These are phyloP conservation scores for Sporothrix schenckii DNA, from an alignment of 2,329 filamentous ascomycete genomes.

Conservation along the genomic window DNA sequence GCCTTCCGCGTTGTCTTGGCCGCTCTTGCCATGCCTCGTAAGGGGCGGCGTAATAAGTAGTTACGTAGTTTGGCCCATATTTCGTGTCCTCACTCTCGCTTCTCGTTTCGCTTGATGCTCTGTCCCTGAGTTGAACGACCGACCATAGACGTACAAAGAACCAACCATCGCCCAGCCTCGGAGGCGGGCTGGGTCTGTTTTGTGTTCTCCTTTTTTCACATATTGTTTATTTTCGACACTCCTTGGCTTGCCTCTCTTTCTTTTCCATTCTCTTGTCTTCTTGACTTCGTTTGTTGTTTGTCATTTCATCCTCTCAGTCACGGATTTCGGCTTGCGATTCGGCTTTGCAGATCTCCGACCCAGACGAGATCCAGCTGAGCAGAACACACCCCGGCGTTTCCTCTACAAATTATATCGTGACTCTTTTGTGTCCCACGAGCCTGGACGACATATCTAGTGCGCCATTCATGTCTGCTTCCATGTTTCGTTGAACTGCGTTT, in stretches of 20 bases:
- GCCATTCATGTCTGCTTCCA: neutral
- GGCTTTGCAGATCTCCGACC: constrained; percentile 8
- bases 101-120: neutral
- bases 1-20: constrained; percentile 6
- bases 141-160: constrained; percentile 17
- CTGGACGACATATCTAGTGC: neutral
- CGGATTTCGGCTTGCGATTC: constrained; percentile 11
- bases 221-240: neutral
- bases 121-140: neutral
- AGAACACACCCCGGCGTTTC: neutral
- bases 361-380: neutral
- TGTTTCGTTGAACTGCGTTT: neutral
- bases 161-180: constrained; percentile 17
- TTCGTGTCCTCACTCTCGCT: neutral
- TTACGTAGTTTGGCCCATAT: constrained; percentile 30
- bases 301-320: neutral
- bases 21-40: neutral
- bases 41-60: neutral
- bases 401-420: neutral
- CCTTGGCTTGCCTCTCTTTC: neutral
- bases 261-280: neutral
- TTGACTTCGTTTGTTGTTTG: neutral
- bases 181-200: neutral
- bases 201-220: neutral
- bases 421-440: neutral